A percentile compares a stretch with the other conserved stretches of the same genome.
Evolutionary conservation across 208 protist species (phyloP).

Genomic region (Leishmania lainsoni): DNA sequence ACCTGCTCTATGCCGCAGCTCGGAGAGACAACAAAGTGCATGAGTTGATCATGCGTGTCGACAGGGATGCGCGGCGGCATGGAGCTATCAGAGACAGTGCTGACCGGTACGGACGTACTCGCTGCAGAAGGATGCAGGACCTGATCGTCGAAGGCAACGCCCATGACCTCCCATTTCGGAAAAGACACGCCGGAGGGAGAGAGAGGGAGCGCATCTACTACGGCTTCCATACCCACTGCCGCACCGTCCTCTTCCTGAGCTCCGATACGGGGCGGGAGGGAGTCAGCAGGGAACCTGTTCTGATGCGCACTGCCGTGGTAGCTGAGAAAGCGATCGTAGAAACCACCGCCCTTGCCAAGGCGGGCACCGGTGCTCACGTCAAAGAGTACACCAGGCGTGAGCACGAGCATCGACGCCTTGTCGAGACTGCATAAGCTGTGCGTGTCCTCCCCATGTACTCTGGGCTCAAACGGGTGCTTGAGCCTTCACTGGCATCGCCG

Average conservation of each 20-base stretch:
- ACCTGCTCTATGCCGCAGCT: constrained; percentile 19
- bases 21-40: constrained; percentile 25
- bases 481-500: neutral
- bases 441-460: neutral
- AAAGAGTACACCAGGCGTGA: constrained; percentile 81
- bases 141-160: constrained; percentile 27
- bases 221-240: neutral
- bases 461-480: too few species aligned
- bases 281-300: neutral
- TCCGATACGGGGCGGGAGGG: too few species aligned
- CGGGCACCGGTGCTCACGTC: constrained; percentile 41
- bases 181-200: neutral
- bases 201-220: neutral
- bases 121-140: constrained; percentile 6
- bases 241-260: neutral
- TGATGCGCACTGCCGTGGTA: constrained; percentile 23
- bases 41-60: constrained; percentile 18
- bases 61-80: constrained; percentile 9
- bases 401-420: constrained; percentile 41
- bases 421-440: constrained; percentile 7
- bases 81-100: neutral
- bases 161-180: constrained; percentile 25
- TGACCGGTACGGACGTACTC: too few species aligned
- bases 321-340: constrained; percentile 84
- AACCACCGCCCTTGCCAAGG: constrained; percentile 86